Evolutionary conservation across 148 eudicot genomes (phyloP).

Genomic region (Rhododendron ferrugineum): DNA sequence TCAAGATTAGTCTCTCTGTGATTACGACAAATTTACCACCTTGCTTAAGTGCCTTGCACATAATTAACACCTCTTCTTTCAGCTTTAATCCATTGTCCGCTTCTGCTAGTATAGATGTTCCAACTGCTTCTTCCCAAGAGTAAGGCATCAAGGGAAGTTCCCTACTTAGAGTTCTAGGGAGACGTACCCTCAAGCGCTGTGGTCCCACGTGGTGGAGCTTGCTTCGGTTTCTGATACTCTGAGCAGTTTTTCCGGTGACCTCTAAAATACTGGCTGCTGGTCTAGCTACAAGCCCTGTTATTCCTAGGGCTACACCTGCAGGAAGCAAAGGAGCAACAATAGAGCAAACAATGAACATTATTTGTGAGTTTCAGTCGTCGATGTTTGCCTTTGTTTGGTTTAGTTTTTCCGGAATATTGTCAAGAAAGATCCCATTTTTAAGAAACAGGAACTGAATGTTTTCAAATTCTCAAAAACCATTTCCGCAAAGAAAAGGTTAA

Average conservation of each 20-base stretch:
- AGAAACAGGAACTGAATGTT: background rate
- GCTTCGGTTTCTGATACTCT: slow-evolving; percentile 88
- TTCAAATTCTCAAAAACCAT: background rate
- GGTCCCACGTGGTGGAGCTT: slow-evolving; percentile 59
- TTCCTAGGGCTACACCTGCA: slow-evolving; percentile 86
- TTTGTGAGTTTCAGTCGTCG: background rate
- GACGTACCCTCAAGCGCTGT: slow-evolving; percentile 64
- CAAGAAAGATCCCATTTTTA: background rate
- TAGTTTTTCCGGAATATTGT: background rate
- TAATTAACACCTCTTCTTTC: slow-evolving; percentile 51
- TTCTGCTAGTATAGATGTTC: slow-evolving; percentile 55
- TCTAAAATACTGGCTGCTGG: slow-evolving; percentile 98
- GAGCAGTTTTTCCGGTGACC: slow-evolving; percentile 94
- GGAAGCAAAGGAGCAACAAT: slow-evolving; percentile 12
- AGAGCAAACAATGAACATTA: background rate
- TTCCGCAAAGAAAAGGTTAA: background rate
- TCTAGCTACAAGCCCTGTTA: slow-evolving; percentile 91
- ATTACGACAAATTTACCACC: slow-evolving; percentile 59
- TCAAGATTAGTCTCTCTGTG: slow-evolving; percentile 55
- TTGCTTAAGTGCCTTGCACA: slow-evolving; percentile 63
- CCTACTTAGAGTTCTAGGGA: slow-evolving; percentile 71
- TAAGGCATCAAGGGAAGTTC: slow-evolving; percentile 70
- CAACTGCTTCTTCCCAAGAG: slow-evolving; percentile 95
- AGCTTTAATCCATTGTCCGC: slow-evolving; percentile 47
- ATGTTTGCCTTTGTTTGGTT: background rate